Base-by-base conservation (phyloP, 306 rosid species). In the Hippophae tibetana region DNA sequence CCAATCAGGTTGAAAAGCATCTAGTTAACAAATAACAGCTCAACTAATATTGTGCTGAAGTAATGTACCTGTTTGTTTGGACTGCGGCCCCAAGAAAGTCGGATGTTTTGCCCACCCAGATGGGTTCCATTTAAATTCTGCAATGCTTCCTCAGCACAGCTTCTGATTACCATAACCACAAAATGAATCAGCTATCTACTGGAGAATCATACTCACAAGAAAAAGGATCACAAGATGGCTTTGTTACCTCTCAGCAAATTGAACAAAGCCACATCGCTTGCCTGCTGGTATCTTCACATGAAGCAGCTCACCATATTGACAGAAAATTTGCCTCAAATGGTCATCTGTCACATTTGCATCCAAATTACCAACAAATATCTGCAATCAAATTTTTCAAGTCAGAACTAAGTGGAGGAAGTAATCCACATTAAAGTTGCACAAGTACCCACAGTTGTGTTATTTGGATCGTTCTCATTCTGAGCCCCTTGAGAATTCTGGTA, bases 61-160 rank as follows among this genome's bases (percentile, higher is more conserved):
- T 23, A 42, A 12, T 52, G 11, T 46, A 88, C 99, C 96, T 84
- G 96, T 71, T 92, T 92, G 81, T 85, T 92, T 46, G 99, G 99
- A 67, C 95, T 92, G 10, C 95, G 99, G 43, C 99, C 99, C 99
- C 99, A 92, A 51, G 99, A 87, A 57, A 92, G 93, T 9, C 99
- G 84, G 38, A 92, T 89, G 50, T 72, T 92, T 69, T 87, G 96
- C 62, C 93, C 96, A 53, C 99, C 99, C 70, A 92, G 48, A 25
- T 41, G 66, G 0, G 88, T 78, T 67, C 96, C 96, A 66, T 87
- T 85, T 26, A 92, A 61, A 40, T 57, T 8, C 51, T 82, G 76
- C 43, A 92, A 69, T 3, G 96, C 95, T 69, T 85, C 99, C 72
- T 92, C 99, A 5, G 99, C 99, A 42, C 73, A 77, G 76, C 88